Base-by-base conservation (phyloP, 1,284 basidiomycete species). In the Inonotus hispidus region DNA sequence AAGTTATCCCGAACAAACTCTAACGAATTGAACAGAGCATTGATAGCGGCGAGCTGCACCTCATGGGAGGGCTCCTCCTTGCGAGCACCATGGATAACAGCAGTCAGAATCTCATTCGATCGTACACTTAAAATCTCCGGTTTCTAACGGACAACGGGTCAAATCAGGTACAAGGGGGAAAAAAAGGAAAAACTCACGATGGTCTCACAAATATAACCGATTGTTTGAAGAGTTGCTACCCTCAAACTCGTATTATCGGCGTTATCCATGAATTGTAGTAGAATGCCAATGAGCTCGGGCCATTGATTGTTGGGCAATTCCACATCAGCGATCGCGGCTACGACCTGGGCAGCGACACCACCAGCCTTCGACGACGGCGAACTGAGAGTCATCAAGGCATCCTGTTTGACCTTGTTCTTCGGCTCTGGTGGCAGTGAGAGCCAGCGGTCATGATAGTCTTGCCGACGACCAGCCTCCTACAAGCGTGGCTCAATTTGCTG, bases 1-100 rank as follows among this genome's bases (percentile, higher is more conserved):
- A 99, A 98, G 78, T 99, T 99, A 70, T 95, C 93, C 62, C 93
- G 85, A 58, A 99, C 93, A 71, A 99, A 99, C 74, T 98, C 95
- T 58, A 99, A 84, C 29, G 96, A 98, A 78, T 99, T 98, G 77
- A 84, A 91, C 32, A 99, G 79, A 0, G 96, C 95, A 71, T 91
- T 87, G 68, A 98, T 89, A 8, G 97, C 97, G 46, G 96, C 93
- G n/a, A 92, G 78, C 70, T 98, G 97, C 19, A 99, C 96, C 1
- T 98, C 95, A 32, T 82, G 68, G n/a, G 92, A 94, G 1, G 92
- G 83, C 73, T 99, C 96, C 68, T 98, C 97, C 75, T 97, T 97
- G 61, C 95, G 84, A 37, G 95, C 96, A 23, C 97, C 97, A 72
- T 98, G 95, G 59, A 99, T 96, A 63, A 99, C 97, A 21, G 96